A percentile compares a stretch with the other conserved stretches of the same genome.
Conservation (phyloP, 176 grass and related monocot species). For the Elaeis guineensis region DNA sequence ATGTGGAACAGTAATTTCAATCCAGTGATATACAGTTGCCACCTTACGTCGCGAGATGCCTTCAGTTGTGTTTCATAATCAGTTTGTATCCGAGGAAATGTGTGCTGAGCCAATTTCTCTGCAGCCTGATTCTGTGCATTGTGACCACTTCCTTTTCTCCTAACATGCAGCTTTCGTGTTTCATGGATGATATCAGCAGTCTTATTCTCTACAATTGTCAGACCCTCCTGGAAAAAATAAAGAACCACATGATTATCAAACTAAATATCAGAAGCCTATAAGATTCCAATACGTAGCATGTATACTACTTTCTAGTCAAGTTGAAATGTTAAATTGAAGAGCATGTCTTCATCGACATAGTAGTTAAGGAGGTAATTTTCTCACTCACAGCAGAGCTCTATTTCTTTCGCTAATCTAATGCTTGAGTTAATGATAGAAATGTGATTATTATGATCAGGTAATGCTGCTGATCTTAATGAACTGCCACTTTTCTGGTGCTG, state of each 20-base stretch:
- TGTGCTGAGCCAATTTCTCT: slow-evolving; percentile 11
- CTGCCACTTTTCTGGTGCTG: too few relatives aligned
- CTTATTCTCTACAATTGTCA: slow-evolving; percentile 29
- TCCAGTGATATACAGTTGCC: slow-evolving; percentile 30
- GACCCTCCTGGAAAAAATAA: slow-evolving; percentile 37
- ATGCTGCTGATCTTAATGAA: too few relatives aligned
- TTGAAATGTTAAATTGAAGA: too few relatives aligned
- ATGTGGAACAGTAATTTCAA: slow-evolving; percentile 25
- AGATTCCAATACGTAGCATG: not conserved
- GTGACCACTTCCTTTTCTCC: slow-evolving; percentile 35
- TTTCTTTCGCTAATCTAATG: too few relatives aligned
- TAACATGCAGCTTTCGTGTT: slow-evolving; percentile 62
- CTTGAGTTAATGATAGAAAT: too few relatives aligned
- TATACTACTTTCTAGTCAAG: too few relatives aligned
- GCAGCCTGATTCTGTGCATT: slow-evolving; percentile 19
- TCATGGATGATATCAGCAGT: slow-evolving; percentile 42
- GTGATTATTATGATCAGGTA: too few relatives aligned
- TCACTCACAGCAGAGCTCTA: too few relatives aligned
- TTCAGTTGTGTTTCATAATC: slow-evolving; percentile 57
- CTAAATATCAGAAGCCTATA: not conserved
- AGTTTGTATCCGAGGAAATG: slow-evolving; percentile 25
- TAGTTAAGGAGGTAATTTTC: too few relatives aligned
- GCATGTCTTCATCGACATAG: too few relatives aligned
- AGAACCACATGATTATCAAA: not conserved
- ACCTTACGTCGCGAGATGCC: slow-evolving; percentile 95